Evolutionary conservation across 345 rosid genomes (phyloP), one percentile per base, ranked within the genome.

Genomic region (Odontarrhena argentea): DNA sequence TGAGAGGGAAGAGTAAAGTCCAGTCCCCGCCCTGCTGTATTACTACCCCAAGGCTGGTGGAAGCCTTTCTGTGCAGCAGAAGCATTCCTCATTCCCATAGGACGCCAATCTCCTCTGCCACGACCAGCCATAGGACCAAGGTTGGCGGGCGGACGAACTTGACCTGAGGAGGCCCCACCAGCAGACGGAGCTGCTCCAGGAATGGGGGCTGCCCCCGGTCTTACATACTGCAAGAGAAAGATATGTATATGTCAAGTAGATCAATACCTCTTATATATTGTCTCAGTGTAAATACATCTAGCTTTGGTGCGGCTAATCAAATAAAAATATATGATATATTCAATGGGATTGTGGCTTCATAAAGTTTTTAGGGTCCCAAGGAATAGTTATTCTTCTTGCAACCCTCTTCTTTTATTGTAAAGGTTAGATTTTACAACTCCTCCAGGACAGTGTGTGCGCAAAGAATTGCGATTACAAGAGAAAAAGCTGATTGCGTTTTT

Each of bases 1-100:
- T 95, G 97, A 60, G 98, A 86, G 75, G 99, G 99, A 76, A 91
- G 97, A 2, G 96, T 91, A 74, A 95, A 95, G 38, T 95, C 99
- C 76, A 83, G 78, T 43, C 86, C 93, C 56, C 96, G 85, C 18
- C 99, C 97, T 1, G 87, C 78, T 83, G 76, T 48, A 62, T 73
- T 80, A 72, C 65, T 60, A 69, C 95, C 89, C 87, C 96, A 78
- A 77, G 91, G 44, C 76, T 80, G 80, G 71, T 86, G 89, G 68
- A 81, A 85, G 70, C 86, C 79, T 77, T 91, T 95, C 76, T 87
- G 99, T 82, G 87, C 69, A 44, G 83, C 55, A 68, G 88, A 68
- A 77, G 74, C 86, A 81, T 70, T 71, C 80, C 87, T 88, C 72
- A 82, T 78, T 71, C 90, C 97, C 57, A 67, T 12, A 56, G 91